Evolutionary conservation across 345 rosid genomes (phyloP).

Genomic region (Noccaea bulbosa): DNA sequence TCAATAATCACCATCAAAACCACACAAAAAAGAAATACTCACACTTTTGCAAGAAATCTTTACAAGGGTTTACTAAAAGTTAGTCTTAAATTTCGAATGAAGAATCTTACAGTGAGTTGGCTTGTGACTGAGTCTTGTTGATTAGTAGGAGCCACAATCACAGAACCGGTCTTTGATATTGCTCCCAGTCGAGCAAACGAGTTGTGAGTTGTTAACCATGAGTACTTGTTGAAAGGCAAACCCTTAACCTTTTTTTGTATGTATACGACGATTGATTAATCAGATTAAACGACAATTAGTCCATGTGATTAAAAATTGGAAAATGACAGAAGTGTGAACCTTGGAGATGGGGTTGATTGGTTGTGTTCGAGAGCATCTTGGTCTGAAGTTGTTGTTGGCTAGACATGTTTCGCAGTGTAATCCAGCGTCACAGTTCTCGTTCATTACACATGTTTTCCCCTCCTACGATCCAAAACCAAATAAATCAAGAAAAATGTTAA

Average conservation of each 20-base stretch:
- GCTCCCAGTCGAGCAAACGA: slow-evolving; percentile 61
- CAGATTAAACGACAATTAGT: background rate
- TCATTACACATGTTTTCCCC: slow-evolving; percentile 66
- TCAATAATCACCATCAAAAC: slow-evolving; percentile 40
- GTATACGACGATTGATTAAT: background rate
- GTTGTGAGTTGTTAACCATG: slow-evolving; percentile 97
- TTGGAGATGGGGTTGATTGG: slow-evolving; percentile 67
- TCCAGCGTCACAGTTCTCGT: slow-evolving; percentile 65
- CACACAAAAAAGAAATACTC: background rate
- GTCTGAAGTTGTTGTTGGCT: slow-evolving; percentile 65
- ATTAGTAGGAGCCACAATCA: slow-evolving; percentile 62
- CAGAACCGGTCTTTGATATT: slow-evolving; percentile 62
- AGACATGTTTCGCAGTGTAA: slow-evolving; percentile 76
- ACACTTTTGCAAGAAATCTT: background rate
- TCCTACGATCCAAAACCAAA: slow-evolving; percentile 49
- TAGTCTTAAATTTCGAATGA: background rate
- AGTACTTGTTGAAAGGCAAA: slow-evolving; percentile 77
- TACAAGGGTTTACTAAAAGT: slow-evolving; percentile 4
- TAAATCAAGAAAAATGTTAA: slow-evolving; percentile 8
- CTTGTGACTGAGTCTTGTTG: slow-evolving; percentile 82
- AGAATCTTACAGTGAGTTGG: slow-evolving; percentile 66
- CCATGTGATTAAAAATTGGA: background rate
- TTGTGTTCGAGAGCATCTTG: slow-evolving; percentile 71
- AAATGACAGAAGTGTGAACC: slow-evolving; percentile 37
- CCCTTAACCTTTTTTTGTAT: slow-evolving; percentile 51